These are phyloP conservation scores for Beauveria sp. DNA, from an alignment of 2,329 filamentous ascomycete species.

Conservation along the genomic window DNA sequence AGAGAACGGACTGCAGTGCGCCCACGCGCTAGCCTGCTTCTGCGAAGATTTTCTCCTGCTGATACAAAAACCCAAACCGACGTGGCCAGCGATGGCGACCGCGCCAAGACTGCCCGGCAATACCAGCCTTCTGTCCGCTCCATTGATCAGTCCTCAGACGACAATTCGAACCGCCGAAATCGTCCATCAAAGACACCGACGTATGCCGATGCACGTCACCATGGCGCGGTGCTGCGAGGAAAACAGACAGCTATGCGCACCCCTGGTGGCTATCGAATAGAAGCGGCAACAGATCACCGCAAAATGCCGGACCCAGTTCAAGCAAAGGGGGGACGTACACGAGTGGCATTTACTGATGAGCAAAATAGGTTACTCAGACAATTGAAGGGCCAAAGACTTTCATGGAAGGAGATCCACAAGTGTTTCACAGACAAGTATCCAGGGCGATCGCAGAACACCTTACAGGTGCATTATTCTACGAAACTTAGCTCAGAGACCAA, in stretches of 20 bases:
- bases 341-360: not conserved
- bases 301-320: not conserved
- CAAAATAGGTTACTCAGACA: not conserved
- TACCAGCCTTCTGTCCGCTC: not conserved
- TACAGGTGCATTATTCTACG: not conserved
- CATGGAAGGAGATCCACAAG: not conserved
- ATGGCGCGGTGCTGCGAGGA: not conserved
- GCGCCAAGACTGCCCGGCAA: not conserved
- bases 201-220: rapidly evolving
- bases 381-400: not conserved
- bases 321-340: not conserved
- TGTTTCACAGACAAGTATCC: not conserved
- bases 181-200: not conserved
- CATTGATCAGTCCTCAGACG: no score
- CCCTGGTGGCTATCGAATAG: not conserved
- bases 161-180: no score
- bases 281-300: not conserved
- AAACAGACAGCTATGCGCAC: not conserved
- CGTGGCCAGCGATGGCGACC: not conserved
- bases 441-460: not conserved
- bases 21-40: not conserved
- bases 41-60: not conserved
- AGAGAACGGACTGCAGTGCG: no score
- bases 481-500: not conserved
- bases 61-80: not conserved